phyloP scores from a whole-genome alignment of 1,284 basidiomycete genomes.

The Trichosporon asahii region DNA sequence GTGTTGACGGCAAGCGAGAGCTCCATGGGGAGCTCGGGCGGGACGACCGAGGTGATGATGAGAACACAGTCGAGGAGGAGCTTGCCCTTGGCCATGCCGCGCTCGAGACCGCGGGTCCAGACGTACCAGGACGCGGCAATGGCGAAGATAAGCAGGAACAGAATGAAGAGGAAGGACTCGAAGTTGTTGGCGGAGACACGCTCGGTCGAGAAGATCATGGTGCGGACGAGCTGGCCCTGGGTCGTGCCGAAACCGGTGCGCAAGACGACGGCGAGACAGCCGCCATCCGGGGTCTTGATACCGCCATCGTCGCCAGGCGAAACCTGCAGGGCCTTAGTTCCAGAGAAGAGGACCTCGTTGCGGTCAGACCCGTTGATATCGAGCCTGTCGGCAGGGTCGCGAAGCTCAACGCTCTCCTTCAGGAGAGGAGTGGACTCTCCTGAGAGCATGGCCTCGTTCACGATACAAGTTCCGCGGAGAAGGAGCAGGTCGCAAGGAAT shows the following conservation, averaged over 20 bases:
- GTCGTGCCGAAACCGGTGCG: constrained; percentile 95
- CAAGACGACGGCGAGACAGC: constrained; percentile 83
- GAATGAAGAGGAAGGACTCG: constrained; percentile 92
- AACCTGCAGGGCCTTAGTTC: constrained; percentile 89
- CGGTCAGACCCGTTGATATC: constrained; percentile 82
- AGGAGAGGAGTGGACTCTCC: constrained; percentile 92
- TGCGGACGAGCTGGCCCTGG: constrained; percentile 90
- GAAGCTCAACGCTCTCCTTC: constrained; percentile 84
- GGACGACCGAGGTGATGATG: constrained; percentile 92
- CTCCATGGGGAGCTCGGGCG: constrained; percentile 94
- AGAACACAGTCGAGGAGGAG: constrained; percentile 86
- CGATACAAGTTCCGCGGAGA: constrained; percentile 82
- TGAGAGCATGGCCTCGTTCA: constrained; percentile 96
- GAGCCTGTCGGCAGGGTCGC: constrained; percentile 69
- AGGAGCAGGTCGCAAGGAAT: constrained; percentile 88
- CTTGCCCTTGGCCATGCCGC: constrained; percentile 87
- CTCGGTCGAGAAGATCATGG: constrained; percentile 96
- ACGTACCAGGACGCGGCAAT: constrained; percentile 95
- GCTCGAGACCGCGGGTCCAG: constrained; percentile 90
- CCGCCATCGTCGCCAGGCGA: constrained; percentile 45
- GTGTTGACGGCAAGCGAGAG: constrained; percentile 90
- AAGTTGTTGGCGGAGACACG: constrained; percentile 89
- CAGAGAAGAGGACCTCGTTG: constrained; percentile 84
- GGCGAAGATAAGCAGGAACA: constrained; percentile 91
- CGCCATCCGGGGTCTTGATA: constrained; percentile 67